Percentiles rank a stretch among this genome's conserved stretches.
phyloP scores from a whole-genome alignment of 306 rosid species.

The Medicago arabica region DNA sequence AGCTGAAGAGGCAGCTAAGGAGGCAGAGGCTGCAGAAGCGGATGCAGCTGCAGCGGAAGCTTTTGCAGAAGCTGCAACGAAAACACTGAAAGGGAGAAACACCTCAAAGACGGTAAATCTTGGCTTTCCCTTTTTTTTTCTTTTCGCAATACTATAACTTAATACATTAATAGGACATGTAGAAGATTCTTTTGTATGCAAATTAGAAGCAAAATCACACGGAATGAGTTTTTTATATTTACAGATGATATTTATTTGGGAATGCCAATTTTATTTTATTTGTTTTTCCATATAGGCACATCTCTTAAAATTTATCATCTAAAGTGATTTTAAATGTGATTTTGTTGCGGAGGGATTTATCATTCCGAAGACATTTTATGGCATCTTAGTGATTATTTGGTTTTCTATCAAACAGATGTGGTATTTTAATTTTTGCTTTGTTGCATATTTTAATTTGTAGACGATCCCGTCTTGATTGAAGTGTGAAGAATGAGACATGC shows the following conservation, averaged over 20 bases:
- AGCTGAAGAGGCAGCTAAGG: conserved; percentile 91
- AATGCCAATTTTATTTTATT: conserved; percentile 9
- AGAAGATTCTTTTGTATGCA: conserved; percentile 19
- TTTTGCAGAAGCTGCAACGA: conserved; percentile 79
- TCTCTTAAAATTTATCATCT: background rate
- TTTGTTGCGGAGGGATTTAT: conserved; percentile 19
- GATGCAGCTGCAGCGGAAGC: conserved; percentile 89
- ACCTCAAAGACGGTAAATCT: conserved; percentile 69
- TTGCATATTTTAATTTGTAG: conserved; percentile 47
- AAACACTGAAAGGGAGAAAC: conserved; percentile 66
- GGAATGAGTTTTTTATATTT: background rate
- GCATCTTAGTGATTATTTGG: conserved; percentile 6
- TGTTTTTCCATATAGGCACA: background rate
- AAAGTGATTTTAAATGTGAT: too few relatives aligned
- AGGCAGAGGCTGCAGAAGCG: conserved; percentile 96
- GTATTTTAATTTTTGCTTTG: conserved; percentile 1
- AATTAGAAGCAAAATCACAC: conserved; percentile 14
- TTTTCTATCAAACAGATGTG: background rate
- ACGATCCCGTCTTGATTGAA: conserved; percentile 54
- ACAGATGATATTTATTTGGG: conserved; percentile 1
- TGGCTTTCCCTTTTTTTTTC: background rate
- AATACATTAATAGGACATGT: background rate
- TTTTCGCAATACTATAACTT: background rate
- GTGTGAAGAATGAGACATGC: conserved; percentile 38
- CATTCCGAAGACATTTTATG: conserved; percentile 25